Conservation (phyloP, 805 yeast species). For the Nakazawaea ernobii region DNA sequence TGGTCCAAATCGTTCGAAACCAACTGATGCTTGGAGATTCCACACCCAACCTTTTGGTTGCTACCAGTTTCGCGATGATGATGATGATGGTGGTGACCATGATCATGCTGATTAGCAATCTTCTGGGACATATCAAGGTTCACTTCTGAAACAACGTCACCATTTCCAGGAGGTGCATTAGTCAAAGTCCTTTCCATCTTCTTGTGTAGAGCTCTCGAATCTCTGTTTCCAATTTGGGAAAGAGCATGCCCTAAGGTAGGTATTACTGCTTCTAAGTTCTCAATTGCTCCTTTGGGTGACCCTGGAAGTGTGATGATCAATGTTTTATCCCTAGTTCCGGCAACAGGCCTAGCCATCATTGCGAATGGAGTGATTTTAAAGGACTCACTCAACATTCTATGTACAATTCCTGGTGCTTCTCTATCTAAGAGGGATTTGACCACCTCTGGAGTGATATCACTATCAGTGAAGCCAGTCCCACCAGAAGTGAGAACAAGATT, state of each 20-base stretch:
- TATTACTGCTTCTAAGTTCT: constrained; percentile 34
- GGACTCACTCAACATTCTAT: constrained; percentile 38
- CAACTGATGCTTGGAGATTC: constrained; percentile 32
- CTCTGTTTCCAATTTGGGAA: constrained; percentile 26
- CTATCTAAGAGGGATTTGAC: constrained; percentile 33
- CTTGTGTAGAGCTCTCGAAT: constrained; percentile 35
- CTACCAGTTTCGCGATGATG: constrained; percentile 16
- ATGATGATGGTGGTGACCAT: constrained; percentile 14
- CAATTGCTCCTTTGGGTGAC: constrained; percentile 42
- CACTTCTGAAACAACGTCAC: neutral
- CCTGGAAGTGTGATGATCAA: constrained; percentile 47
- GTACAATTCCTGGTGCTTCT: constrained; percentile 45
- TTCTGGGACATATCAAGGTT: neutral
- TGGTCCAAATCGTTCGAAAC: constrained; percentile 27
- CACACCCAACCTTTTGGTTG: constrained; percentile 17
- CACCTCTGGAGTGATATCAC: constrained; percentile 49
- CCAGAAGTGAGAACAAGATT: constrained; percentile 40
- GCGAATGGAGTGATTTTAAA: constrained; percentile 41
- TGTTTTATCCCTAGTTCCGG: constrained; percentile 34
- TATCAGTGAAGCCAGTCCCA: constrained; percentile 44
- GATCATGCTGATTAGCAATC: constrained; percentile 9
- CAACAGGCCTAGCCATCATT: constrained; percentile 43
- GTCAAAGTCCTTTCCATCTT: constrained; percentile 21
- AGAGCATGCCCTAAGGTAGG: constrained; percentile 38
- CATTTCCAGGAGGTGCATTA: constrained; percentile 18